Evolutionary conservation across 2,329 filamentous ascomycete genomes (phyloP), one percentile per base, ranked within the genome.

Genomic region (Paradendryphiella salina): DNA sequence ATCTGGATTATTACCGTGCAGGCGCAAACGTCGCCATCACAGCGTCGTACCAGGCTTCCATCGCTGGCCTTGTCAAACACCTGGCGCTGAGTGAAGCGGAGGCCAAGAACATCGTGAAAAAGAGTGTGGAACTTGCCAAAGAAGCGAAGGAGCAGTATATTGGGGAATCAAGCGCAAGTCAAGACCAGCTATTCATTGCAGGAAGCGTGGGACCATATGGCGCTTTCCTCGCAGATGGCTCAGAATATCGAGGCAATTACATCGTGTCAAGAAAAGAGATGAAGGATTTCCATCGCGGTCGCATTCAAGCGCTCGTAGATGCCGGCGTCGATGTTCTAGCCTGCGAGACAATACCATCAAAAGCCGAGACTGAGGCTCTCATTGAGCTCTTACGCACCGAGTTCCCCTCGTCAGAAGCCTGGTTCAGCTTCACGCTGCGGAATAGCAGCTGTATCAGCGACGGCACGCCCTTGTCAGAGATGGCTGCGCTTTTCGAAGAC

Each of bases 171-270:
- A 15, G 43, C 1, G 20, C 39, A 42, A 15, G 42, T 11, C 41
- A 39, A 33, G 38, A 45, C n/a, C 20, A 52, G 11, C 32, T 71
- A 2, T 65, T 76, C 5, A 60, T 79, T 7, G 77, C 77, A 4
- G 77, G 77, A 4, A 76, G 72, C 45, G 74, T 79, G 5, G 77
- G 77, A 0, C 77, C 77, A 1, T 79, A 79, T 47, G 77, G 77
- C 10, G 77, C 77, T 5, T 79, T 72, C 46, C 66, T 80, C 2
- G 70, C 77, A 1, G 68, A 80, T 48, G 77, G 77, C 4, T 72
- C 70, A 10, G 77, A 80, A 55, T 79, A 80, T 49, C 63, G 67
- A 1, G 77, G 77, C 17, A 72, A 73, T 46, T 79, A 80, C 54
- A 31, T 38, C 1, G 32, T 73, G 1, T 34, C 62, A 1, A 50